phyloP scores from a whole-genome alignment of 176 grass and related monocot genomes.

The Cenchrus purpureus region DNA sequence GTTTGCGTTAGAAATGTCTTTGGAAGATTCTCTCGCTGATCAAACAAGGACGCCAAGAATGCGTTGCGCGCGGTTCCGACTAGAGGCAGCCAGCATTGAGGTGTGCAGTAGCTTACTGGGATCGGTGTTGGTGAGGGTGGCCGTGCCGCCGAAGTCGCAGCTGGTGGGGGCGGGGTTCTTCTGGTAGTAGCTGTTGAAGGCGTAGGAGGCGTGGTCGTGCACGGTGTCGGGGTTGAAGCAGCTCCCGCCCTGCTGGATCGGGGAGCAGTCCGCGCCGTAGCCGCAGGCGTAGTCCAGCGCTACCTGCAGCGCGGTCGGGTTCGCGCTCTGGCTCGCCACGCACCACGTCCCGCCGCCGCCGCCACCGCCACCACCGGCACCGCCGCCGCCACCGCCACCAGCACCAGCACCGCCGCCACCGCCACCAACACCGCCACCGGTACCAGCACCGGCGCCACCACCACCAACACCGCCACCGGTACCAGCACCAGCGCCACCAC shows the following conservation, averaged over 20 bases:
- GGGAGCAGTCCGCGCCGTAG: slow-evolving; percentile 73
- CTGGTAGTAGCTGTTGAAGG: slow-evolving; percentile 97
- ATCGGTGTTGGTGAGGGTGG: slow-evolving; percentile 59
- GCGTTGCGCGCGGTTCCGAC: background rate
- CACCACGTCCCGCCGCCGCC: slow-evolving; percentile 68
- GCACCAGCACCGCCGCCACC: background rate
- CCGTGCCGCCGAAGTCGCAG: slow-evolving; percentile 89
- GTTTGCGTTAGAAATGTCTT: background rate
- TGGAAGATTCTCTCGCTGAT: background rate
- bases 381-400: background rate
- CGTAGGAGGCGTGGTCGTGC: slow-evolving; percentile 76
- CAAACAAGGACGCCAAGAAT: background rate
- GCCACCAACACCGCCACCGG: background rate
- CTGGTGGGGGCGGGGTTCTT: slow-evolving; percentile 62
- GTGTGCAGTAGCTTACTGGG: slow-evolving; percentile 60
- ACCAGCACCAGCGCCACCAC: background rate
- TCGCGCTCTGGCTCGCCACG: slow-evolving; percentile 66
- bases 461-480: background rate
- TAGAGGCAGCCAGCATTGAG: background rate
- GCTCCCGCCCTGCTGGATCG: slow-evolving; percentile 68
- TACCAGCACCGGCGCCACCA: background rate
- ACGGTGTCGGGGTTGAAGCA: slow-evolving; percentile 80
- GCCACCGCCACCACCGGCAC: background rate
- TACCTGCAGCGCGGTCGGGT: slow-evolving; percentile 65
- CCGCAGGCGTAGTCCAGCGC: slow-evolving; percentile 87